Base-by-base conservation (phyloP, 768 basidiomycete genomes). In the Lenzites betulinus region DNA sequence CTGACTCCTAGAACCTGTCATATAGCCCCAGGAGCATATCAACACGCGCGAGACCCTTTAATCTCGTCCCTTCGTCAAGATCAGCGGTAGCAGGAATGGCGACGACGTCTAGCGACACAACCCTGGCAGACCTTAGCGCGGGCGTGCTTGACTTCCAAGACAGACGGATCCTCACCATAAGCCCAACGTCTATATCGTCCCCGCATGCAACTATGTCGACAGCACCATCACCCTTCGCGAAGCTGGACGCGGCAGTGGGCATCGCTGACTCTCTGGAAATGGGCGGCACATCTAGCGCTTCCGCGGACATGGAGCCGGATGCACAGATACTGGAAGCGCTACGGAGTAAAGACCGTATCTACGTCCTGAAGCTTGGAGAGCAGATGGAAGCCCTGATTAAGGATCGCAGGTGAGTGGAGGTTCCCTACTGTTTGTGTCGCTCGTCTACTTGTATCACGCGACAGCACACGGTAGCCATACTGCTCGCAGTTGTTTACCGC, bases 311-410 rank as follows among this genome's bases (percentile, higher is more conserved):
- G 57, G 90, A 90, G 62, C 83, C 86, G 64, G 92, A 93, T 78
- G 80, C 84, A 11, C 87, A 89, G 73, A 92, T 94, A 67, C 69
- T 93, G 67, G 92, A 94, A 72, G 92, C 93, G 22, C 88, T 94
- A 64, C 85, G 80, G 74, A 88, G 87, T 81, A 94, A 94, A 77
- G 92, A 94, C 74, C 82, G 92, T 70, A 80, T 94, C 63, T 94
- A 87, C 73, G 91, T 94, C 48, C 77, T 94, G 68, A 93, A 90
- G 78, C 82, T 94, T n/a, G 92, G 90, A 59, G 93, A 94, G 77
- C 80, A 78, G 65, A 90, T 94, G 84, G 92, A 94, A 76, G 74
- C 76, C 51, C 80, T 94, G 70, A 90, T 94, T 68, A 81, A 75
- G 60, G 91, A 92, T 71, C 83, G 81, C 67, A 85, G 82, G 91